Evolutionary conservation across 176 grass and related monocot genomes (phyloP), one percentile per base, ranked within the genome.

Genomic region (Otatea glauca): DNA sequence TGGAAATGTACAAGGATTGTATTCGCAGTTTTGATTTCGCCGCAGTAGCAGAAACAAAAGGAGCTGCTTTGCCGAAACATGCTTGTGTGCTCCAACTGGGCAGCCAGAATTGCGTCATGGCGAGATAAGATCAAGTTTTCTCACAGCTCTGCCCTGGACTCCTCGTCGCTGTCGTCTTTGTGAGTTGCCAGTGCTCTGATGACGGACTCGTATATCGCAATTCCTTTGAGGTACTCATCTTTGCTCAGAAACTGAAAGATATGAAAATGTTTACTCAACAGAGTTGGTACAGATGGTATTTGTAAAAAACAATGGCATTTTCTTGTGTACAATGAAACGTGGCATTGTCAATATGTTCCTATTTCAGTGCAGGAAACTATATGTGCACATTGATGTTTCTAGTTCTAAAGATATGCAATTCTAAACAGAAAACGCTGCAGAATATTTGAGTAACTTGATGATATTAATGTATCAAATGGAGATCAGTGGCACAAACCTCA

Each of bases 201-300:
- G 38, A 98, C 62, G 12, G 86, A 98, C 76, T 92, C 91, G 0
- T 98, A 98, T 61, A 98, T 84, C 70, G 76, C 61, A 0, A 95
- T 94, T 84, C 91, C 96, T 83, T 86, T 95, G 34, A 94, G 77
- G 71, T 98, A 98, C 84, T 95, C 96, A 67, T 95, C 91, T 92
- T 95, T 94, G 77, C 72, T 86, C 86, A 98, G 74, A 82, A 95
- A 98, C 95, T 98, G 87, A 61, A 77, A 45, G 13, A 77, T 23
- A 71, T 6, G 1, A 61, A 82, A 47, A 64, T 41, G 23, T 16
- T 8, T 9, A 9, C 18, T 49, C 1, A 18, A 42, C 15, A 48
- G 21, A 42, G 7, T 41, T 42, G 9, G 14, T 55, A 41, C 7
- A 64, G 6, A 69, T 16, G 23, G 7, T 41, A 51, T 42, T 38